Evolutionary conservation across 176 grass and related monocot species (phyloP).

Genomic region (Carex littledalei): DNA sequence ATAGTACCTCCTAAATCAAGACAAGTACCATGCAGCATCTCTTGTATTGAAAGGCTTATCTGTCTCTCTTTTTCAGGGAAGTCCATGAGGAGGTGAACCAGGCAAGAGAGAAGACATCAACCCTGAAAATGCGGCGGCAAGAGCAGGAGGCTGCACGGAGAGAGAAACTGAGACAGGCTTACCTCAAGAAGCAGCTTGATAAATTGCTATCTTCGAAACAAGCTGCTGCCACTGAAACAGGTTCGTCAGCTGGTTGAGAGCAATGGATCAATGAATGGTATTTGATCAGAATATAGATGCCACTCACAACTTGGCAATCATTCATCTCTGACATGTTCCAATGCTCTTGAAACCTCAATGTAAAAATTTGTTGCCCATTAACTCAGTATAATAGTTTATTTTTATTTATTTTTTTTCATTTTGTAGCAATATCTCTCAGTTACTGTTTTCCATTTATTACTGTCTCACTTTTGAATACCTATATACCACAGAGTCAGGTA

Average conservation of each 20-base stretch:
- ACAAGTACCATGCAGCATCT: background rate
- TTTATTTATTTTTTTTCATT: background rate
- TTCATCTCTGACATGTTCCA: background rate
- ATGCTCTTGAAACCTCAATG: background rate
- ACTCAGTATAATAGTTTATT: background rate
- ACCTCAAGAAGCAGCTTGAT: slow-evolving; percentile 85
- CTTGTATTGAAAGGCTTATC: slow-evolving; percentile 22
- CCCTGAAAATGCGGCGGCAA: slow-evolving; percentile 59
- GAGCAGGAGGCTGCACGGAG: slow-evolving; percentile 73
- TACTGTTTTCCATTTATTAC: background rate
- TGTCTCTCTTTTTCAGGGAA: slow-evolving; percentile 46
- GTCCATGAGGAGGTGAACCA: slow-evolving; percentile 86
- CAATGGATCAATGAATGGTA: background rate
- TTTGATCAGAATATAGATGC: background rate
- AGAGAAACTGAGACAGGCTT: slow-evolving; percentile 88
- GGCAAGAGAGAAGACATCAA: slow-evolving; percentile 70
- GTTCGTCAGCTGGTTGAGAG: slow-evolving; percentile 25
- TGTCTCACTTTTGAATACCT: background rate
- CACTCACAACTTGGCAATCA: background rate
- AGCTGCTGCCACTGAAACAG: slow-evolving; percentile 28
- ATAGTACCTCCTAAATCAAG: background rate
- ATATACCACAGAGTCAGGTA: background rate
- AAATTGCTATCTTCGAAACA: slow-evolving; percentile 70
- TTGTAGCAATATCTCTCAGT: background rate
- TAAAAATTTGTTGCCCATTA: background rate